phyloP scores from a whole-genome alignment of 116 monocot species.

The Trichopus zeylanicus region DNA sequence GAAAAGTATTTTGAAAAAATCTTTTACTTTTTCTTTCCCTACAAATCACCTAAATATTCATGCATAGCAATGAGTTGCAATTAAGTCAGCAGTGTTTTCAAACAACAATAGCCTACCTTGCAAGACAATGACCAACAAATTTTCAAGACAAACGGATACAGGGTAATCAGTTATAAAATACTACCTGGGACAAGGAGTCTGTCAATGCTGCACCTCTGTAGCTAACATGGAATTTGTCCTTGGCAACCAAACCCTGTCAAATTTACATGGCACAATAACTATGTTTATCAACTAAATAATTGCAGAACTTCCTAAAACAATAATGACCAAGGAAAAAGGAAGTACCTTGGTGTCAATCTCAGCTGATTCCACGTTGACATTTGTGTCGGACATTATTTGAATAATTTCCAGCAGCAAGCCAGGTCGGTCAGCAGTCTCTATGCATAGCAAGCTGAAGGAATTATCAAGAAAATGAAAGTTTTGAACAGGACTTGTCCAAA shows the following conservation, averaged over 20 bases:
- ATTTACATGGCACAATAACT: not conserved
- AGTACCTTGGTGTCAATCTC: constrained; percentile 90
- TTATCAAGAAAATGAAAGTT: not conserved
- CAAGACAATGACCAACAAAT: not conserved
- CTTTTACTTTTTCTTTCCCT: too few relatives aligned
- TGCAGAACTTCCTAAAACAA: not conserved
- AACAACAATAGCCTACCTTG: not conserved
- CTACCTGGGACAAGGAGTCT: constrained; percentile 68
- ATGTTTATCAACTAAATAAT: not conserved
- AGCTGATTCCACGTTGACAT: constrained; percentile 77
- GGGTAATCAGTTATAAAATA: too few relatives aligned
- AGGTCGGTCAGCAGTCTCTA: constrained; percentile 92
- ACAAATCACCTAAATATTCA: too few relatives aligned
- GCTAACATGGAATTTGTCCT: constrained; percentile 92
- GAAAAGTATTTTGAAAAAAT: too few relatives aligned
- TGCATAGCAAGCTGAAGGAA: constrained; percentile 61
- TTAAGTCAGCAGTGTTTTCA: too few relatives aligned
- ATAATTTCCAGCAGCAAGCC: constrained; percentile 74
- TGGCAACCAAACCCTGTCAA: constrained; percentile 74
- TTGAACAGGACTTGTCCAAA: too few relatives aligned
- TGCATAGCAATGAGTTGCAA: too few relatives aligned
- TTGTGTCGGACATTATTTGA: constrained; percentile 72
- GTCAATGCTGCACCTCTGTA: constrained; percentile 78
- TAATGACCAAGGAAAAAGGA: not conserved
- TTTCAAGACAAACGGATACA: not conserved